These are phyloP conservation scores for Loxodes magnus DNA, from an alignment of 73 alveolate species.

Conservation along the genomic window DNA sequence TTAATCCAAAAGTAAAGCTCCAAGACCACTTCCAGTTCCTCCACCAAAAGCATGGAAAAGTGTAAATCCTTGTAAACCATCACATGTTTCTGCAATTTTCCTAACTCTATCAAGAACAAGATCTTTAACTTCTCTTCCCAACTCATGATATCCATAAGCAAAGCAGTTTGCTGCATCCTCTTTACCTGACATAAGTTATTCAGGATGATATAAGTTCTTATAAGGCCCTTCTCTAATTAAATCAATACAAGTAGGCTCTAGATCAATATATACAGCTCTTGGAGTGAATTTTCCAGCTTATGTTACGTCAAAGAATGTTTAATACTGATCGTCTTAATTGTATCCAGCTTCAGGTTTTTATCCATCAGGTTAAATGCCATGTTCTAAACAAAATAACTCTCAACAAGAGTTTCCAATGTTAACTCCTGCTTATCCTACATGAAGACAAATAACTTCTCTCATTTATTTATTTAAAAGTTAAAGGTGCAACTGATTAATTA, in stretches of 20 bases:
- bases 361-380: conserved; percentile 20
- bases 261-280: conserved; percentile 15
- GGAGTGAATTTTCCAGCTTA: conserved; percentile 12
- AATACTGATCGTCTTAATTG: conserved; percentile 7
- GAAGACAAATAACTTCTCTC: conserved; percentile 19
- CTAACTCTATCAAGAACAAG: conserved; percentile 63
- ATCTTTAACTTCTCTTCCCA: conserved; percentile 59
- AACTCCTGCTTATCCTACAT: conserved; percentile 23
- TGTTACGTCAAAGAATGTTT: conserved; percentile 16
- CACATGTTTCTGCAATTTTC: conserved; percentile 62
- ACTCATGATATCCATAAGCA: conserved; percentile 45
- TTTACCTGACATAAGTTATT: conserved; percentile 53
- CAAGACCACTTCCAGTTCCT: conserved; percentile 82
- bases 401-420: conserved; percentile 21
- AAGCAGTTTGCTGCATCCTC: conserved; percentile 61
- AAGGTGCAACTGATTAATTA: no score
- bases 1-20: conserved; percentile 58
- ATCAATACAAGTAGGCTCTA: conserved; percentile 52
- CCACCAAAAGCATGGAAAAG: conserved; percentile 70
- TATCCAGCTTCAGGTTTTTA: not conserved
- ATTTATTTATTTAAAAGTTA: no score
- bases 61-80: conserved; percentile 71
- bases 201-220: conserved; percentile 49
- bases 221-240: conserved; percentile 54
- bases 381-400: conserved; percentile 18